phyloP scores from a whole-genome alignment of 768 basidiomycete species.

The Rhodosporidiobolus sp. region DNA sequence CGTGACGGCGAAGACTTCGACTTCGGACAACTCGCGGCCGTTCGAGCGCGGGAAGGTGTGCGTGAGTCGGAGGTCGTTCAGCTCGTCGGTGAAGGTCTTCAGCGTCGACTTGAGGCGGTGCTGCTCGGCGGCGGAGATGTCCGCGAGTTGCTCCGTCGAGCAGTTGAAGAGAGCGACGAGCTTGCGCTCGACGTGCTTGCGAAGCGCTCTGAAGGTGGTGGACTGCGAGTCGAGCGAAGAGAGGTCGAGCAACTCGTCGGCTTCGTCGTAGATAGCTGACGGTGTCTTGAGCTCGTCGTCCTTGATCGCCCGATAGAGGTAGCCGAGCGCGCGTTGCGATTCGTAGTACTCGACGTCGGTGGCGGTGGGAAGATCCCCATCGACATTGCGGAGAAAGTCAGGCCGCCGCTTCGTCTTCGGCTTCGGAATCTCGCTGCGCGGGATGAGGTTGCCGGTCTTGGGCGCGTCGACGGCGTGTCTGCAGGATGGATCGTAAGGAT shows the following conservation, averaged over 20 bases:
- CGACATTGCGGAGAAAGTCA: slow-evolving; percentile 48
- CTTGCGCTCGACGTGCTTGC: background rate
- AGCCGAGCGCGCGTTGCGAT: slow-evolving; percentile 67
- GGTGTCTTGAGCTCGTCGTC: slow-evolving; percentile 5
- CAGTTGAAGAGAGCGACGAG: background rate
- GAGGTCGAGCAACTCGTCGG: background rate
- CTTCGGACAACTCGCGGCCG: slow-evolving; percentile 5
- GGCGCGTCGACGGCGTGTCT: slow-evolving; percentile 13
- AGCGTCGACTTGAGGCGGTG: background rate
- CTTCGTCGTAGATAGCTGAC: background rate
- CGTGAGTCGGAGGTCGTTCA: background rate
- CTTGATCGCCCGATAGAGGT: slow-evolving; percentile 63
- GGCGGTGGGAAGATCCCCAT: slow-evolving; percentile 45
- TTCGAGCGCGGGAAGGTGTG: background rate
- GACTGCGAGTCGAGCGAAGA: background rate
- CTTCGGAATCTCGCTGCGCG: background rate
- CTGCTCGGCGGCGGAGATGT: background rate
- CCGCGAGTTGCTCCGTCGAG: background rate
- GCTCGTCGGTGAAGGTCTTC: background rate
- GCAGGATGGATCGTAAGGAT: too few relatives aligned
- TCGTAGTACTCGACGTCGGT: slow-evolving; percentile 56
- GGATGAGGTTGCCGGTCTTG: slow-evolving; percentile 22
- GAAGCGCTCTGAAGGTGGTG: background rate
- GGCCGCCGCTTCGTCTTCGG: background rate
- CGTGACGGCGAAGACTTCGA: slow-evolving; percentile 18